Evolutionary conservation across 805 yeast genomes (phyloP), one percentile per base, ranked within the genome.

Genomic region (Hanseniaspora guilliermondii): DNA sequence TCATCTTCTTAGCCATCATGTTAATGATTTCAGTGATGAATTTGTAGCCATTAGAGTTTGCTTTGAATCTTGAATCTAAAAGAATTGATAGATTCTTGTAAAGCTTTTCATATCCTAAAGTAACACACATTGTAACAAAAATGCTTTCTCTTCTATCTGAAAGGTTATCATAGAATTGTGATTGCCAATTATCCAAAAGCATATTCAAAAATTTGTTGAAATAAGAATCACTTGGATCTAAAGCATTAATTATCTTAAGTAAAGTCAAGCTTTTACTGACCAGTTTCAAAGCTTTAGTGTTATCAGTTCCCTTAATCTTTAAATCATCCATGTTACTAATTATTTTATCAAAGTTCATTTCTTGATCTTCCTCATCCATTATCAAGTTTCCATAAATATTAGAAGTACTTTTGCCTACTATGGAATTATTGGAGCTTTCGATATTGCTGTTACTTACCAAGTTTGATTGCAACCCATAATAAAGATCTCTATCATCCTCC

Each of bases 1-100:
- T 76, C 50, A 93, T 70, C 56, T 87, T 89, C 60, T 85, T 88
- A 67, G 87, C 87, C 64, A 91, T 73, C 36, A 89, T 87, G 60
- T 89, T 96, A 49, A 91, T 80, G 75, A 93, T 82, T 57, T 82
- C 78, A 56, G 86, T 78, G 32, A 85, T 78, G 64, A 93, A 93
- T 8, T 79, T 80, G 39, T 14, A 52, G 16, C 37, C 36, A 36
- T 80, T 68, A 8, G 47, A 30, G 61, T 84, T 85, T 14, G 71
- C 70, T 49, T 80, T 80, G 19, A 68, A 46, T 46, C 52, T 44
- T 42, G 72, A 56, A 53, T 78, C 80, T 48, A 93, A 70, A 11
- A 87, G 88, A 52, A 80, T 81, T 0, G 97, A 87, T 22, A 89
- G 68, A 0, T 89, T 80, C 53, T 83, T 79, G 63, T 85, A 89